Conservation (phyloP, 1,139 yeast species). For the Spencermartinsiella ligniputridi region DNA sequence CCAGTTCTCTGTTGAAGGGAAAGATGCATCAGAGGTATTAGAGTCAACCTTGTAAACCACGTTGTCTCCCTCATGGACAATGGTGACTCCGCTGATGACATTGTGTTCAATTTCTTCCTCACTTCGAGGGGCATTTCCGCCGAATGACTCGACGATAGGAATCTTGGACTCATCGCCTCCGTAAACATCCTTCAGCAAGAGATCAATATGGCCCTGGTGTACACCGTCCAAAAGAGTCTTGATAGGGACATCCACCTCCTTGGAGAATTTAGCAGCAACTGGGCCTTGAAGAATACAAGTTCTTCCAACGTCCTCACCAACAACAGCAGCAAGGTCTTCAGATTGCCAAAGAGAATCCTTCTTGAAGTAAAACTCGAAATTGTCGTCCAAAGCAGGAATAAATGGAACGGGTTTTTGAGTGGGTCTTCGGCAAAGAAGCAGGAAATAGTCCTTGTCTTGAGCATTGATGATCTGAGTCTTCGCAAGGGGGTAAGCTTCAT, state of each 20-base stretch:
- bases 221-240: conserved; percentile 82
- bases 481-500: conserved; percentile 67
- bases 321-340: conserved; percentile 93
- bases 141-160: conserved; percentile 88
- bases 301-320: conserved; percentile 94
- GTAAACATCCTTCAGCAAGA: conserved; percentile 67
- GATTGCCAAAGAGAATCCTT: conserved; percentile 99
- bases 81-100: conserved; percentile 32
- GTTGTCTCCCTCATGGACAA: conserved; percentile 35
- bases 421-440: conserved; percentile 78
- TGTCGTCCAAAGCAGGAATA: conserved; percentile 90
- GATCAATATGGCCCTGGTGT: conserved; percentile 83
- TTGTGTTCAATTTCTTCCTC: conserved; percentile 36
- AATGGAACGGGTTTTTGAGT: conserved; percentile 96
- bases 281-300: conserved; percentile 98
- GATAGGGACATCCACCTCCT: conserved; percentile 84
- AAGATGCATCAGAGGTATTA: conserved; percentile 33
- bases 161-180: conserved; percentile 62
- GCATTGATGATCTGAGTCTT: conserved; percentile 81
- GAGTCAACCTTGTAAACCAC: conserved; percentile 51
- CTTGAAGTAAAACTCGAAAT: conserved; percentile 94
- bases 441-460: conserved; percentile 92
- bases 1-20: conserved; percentile 54
- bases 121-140: conserved; percentile 47
- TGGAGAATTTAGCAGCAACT: conserved; percentile 92